phyloP scores from a whole-genome alignment of 768 basidiomycete genomes.

The Lentinula boryana region DNA sequence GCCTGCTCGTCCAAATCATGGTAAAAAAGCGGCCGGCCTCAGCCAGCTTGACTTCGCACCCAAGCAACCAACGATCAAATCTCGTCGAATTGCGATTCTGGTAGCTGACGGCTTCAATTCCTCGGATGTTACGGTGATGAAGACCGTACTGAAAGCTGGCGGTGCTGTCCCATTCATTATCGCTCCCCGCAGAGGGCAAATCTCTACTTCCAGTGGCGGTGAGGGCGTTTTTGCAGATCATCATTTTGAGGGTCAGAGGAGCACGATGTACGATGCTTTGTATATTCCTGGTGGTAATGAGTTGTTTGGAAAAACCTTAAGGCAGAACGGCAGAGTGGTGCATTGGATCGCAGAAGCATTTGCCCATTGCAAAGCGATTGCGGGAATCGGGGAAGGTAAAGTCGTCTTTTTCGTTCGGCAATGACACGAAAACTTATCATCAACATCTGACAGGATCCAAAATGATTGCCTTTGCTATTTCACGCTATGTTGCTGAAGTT shows the following conservation, averaged over 20 bases:
- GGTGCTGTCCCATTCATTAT: conserved; percentile 58
- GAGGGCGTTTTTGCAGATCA: conserved; percentile 51
- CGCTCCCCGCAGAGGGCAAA: conserved; percentile 59
- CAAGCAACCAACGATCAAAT: conserved; percentile 51
- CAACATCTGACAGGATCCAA: too few relatives aligned
- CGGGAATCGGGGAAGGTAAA: conserved; percentile 68
- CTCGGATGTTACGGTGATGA: conserved; percentile 49
- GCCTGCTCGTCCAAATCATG: conserved; percentile 49
- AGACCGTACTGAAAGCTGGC: conserved; percentile 36
- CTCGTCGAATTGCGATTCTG: conserved; percentile 72
- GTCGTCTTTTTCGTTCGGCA: conserved; percentile 12
- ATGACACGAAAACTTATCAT: too few relatives aligned
- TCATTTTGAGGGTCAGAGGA: conserved; percentile 71
- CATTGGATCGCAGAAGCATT: conserved; percentile 85
- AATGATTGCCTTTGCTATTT: conserved; percentile 17
- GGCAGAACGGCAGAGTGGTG: conserved; percentile 61
- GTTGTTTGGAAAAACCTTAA: conserved; percentile 50
- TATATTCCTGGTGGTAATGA: conserved; percentile 65
- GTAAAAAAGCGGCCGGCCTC: conserved; percentile 46
- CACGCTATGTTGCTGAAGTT: conserved; percentile 34
- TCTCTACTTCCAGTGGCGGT: conserved; percentile 29
- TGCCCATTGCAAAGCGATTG: conserved; percentile 82
- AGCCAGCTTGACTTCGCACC: conserved; percentile 56
- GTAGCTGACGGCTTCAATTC: conserved; percentile 71
- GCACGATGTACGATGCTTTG: conserved; percentile 80